phyloP scores from a whole-genome alignment of 768 basidiomycete species.

The Arthromyces matolae region DNA sequence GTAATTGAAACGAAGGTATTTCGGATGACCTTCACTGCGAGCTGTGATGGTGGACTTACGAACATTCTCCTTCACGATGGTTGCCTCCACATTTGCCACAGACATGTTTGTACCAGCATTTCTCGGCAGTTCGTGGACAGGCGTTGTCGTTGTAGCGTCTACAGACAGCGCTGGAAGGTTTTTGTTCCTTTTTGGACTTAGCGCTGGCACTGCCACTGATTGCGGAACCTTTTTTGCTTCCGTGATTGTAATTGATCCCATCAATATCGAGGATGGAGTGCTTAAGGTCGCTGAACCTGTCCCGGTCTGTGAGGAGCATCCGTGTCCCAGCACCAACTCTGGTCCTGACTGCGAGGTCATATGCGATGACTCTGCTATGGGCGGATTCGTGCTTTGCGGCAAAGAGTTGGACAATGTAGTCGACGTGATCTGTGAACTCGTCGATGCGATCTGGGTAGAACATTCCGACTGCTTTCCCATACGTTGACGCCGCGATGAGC shows the following conservation, averaged over 20 bases:
- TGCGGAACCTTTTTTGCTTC: neutral
- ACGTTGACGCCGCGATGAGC: slow-evolving; percentile 19
- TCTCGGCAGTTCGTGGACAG: slow-evolving; percentile 10
- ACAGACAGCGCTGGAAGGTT: too few species aligned
- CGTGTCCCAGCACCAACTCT: slow-evolving; percentile 9
- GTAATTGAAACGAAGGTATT: slow-evolving; percentile 7
- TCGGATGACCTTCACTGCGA: neutral
- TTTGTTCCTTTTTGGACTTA: too few species aligned
- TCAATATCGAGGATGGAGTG: neutral
- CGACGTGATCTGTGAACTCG: slow-evolving; percentile 21
- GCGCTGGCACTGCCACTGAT: neutral
- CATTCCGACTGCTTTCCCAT: slow-evolving; percentile 16
- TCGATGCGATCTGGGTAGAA: slow-evolving; percentile 20
- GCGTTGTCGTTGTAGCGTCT: slow-evolving; percentile 17
- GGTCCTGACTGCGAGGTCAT: slow-evolving; percentile 22
- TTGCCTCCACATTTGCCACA: slow-evolving; percentile 15
- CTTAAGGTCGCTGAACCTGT: neutral
- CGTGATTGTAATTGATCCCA: neutral
- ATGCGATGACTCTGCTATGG: slow-evolving; percentile 22
- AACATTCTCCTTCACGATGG: slow-evolving; percentile 3
- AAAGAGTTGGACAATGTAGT: slow-evolving; percentile 24
- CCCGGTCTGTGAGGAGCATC: slow-evolving; percentile 17
- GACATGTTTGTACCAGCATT: slow-evolving; percentile 20
- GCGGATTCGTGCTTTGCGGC: neutral
- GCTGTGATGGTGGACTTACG: neutral